Base-by-base conservation (phyloP, 805 yeast species). In the Wickerhamomyces ciferrii region DNA sequence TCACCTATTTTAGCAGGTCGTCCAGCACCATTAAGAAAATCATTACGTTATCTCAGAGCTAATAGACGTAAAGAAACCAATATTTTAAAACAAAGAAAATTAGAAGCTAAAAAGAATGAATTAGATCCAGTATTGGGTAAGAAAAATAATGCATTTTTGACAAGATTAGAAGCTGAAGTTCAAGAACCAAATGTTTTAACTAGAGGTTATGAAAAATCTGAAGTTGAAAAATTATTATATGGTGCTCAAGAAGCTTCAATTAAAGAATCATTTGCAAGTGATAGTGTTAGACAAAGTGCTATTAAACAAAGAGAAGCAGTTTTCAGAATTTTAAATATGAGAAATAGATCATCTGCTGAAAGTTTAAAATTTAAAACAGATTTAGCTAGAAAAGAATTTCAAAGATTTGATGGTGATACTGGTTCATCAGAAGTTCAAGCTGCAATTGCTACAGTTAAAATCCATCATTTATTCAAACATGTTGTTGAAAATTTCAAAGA, bases 361-460 rank as follows among this genome's bases (percentile, higher is more conserved):
- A 71, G 72, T 47, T 70, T 75, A 57, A 78, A 79, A 53, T 62
- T 78, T 53, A 85, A 88, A 25, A 70, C 79, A 2, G 67, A 68
- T 41, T 63, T 84, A 41, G 97, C 97, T 1, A 74, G 80, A 43
- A 68, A 76, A 55, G 97, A 92, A 68, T 91, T 92, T 65, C 82
- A 80, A 55, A 75, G 96, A 58, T 74, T 76, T 52, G 89, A 83
- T 41, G 96, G 96, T 45, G 98, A 94, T 63, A 87, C 97, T 1
- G 97, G 96, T 3, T 87, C 96, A 2, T 81, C 96, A 45, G 98
- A 92, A 68, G 97, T 91, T 23, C 97, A 91, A 67, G 97, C 98
- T 2, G 98, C 97, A 2, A 76, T 87, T 24, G 69, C 84, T 69
- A 89, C 98, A 0, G 83, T 88, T 42, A 79, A 79, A 58, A 88